Conservation (phyloP, 768 basidiomycete genomes). For the Auriscalpium orientale region DNA sequence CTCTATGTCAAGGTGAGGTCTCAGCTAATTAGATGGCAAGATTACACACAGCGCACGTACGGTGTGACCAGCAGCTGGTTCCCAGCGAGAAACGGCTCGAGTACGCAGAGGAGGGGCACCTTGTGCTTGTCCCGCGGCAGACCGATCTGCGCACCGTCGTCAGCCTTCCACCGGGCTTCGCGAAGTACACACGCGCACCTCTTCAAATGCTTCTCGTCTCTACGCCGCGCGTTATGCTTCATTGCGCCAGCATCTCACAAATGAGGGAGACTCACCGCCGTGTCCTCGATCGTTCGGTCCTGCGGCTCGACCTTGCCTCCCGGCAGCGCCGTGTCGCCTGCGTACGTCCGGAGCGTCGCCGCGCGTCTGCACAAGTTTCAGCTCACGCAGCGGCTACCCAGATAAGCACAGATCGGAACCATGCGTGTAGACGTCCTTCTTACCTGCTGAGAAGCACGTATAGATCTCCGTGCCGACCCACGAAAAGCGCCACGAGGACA, state of each 20-base stretch:
- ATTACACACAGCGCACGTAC: conserved; percentile 37
- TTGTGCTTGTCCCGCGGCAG: conserved; percentile 62
- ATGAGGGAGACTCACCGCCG: conserved; percentile 59
- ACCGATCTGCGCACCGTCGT: conserved; percentile 55
- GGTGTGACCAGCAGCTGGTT: conserved; percentile 75
- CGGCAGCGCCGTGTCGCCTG: conserved; percentile 84
- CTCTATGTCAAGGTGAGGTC: conserved; percentile 33
- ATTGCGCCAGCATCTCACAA: too few relatives aligned
- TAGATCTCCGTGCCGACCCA: conserved; percentile 75
- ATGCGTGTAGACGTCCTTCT: conserved; percentile 19
- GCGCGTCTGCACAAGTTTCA: conserved; percentile 47
- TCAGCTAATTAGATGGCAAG: neutral
- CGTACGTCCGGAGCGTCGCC: conserved; percentile 62
- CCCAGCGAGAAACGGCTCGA: conserved; percentile 74
- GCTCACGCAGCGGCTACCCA: neutral
- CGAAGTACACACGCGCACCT: conserved; percentile 40
- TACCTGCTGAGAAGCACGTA: conserved; percentile 82
- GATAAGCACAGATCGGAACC: neutral
- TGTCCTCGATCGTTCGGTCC: conserved; percentile 67
- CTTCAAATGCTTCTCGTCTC: conserved; percentile 87
- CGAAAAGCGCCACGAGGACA: conserved; percentile 78
- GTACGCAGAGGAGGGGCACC: conserved; percentile 66
- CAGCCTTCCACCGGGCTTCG: neutral
- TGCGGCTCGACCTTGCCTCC: conserved; percentile 73
- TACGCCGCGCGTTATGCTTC: conserved; percentile 20